These are phyloP conservation scores for Smallanthus sonchifolius DNA, from an alignment of 129 eudicot genomes.

Conservation along the genomic window DNA sequence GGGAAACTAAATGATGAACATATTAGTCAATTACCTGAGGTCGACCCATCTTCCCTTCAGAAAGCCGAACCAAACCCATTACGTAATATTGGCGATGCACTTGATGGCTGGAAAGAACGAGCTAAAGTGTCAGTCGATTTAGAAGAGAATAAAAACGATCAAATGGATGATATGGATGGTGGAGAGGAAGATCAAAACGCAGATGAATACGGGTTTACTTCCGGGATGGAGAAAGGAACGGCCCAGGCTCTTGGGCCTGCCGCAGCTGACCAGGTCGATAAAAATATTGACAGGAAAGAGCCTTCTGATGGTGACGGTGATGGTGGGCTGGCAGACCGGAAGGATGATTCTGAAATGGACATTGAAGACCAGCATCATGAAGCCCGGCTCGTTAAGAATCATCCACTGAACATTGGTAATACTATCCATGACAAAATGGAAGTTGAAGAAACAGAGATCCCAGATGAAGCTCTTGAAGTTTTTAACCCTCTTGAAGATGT, in stretches of 20 bases:
- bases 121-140: constrained; percentile 75
- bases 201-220: constrained; percentile 77
- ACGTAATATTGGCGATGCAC: constrained; percentile 87
- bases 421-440: constrained; percentile 28
- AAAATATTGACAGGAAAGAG: constrained; percentile 40
- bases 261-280: constrained; percentile 61
- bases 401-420: constrained; percentile 22
- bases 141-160: constrained; percentile 33
- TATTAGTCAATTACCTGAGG: constrained; percentile 45
- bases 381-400: constrained; percentile 20
- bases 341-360: constrained; percentile 49
- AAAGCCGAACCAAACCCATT: constrained; percentile 78
- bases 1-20: constrained; percentile 47
- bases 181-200: constrained; percentile 58
- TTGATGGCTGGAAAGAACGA: constrained; percentile 94
- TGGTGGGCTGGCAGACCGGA: constrained; percentile 15
- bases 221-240: constrained; percentile 70
- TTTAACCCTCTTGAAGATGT: constrained; percentile 12
- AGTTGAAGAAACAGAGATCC: constrained; percentile 24
- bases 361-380: constrained; percentile 41
- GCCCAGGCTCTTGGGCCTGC: constrained; percentile 95
- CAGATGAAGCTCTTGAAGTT: constrained; percentile 40
- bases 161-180: constrained; percentile 36
- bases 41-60: constrained; percentile 38
- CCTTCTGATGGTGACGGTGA: constrained; percentile 49